A percentile compares a stretch with the other conserved stretches of the same genome.
These are phyloP conservation scores for Saccharomyces hybrid DNA, from an alignment of 1,139 yeast genomes.

Conservation along the genomic window DNA sequence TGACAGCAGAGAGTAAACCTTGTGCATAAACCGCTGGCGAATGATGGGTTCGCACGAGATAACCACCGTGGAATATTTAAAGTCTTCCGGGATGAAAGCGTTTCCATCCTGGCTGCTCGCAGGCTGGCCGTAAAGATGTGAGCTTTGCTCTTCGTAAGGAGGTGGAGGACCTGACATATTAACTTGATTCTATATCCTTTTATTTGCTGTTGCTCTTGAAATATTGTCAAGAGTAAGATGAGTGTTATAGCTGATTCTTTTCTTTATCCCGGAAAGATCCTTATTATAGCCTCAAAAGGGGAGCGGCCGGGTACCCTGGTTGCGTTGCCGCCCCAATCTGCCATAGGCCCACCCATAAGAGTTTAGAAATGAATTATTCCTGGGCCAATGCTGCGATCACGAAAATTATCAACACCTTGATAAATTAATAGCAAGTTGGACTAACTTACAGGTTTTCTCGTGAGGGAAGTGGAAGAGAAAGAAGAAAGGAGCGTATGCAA, in stretches of 20 bases:
- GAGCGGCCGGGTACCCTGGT: neutral
- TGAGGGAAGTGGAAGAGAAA: neutral
- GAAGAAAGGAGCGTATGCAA: neutral
- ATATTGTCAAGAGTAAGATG: neutral
- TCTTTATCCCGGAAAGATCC: neutral
- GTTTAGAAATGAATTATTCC: neutral
- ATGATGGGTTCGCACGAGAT: slow-evolving; percentile 70
- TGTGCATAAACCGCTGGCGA: slow-evolving; percentile 68
- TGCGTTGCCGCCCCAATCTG: neutral
- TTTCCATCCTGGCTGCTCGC: slow-evolving; percentile 33
- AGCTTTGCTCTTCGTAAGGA: slow-evolving; percentile 1
- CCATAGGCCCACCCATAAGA: neutral
- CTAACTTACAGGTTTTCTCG: neutral
- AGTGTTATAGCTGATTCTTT: neutral
- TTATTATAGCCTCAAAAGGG: neutral
- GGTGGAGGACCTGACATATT: slow-evolving; percentile 4
- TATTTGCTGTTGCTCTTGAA: neutral
- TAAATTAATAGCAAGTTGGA: neutral
- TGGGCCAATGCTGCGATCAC: neutral
- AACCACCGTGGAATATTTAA: slow-evolving; percentile 73
- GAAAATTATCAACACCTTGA: neutral
- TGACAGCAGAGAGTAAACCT: slow-evolving; percentile 66
- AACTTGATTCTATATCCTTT: neutral
- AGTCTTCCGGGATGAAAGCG: slow-evolving; percentile 55
- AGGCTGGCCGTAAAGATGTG: slow-evolving; percentile 14